A percentile compares a stretch with the other conserved stretches of the same genome.
Conservation (phyloP, 2,329 filamentous ascomycete species). For the Pestalotiopsis sp. region DNA sequence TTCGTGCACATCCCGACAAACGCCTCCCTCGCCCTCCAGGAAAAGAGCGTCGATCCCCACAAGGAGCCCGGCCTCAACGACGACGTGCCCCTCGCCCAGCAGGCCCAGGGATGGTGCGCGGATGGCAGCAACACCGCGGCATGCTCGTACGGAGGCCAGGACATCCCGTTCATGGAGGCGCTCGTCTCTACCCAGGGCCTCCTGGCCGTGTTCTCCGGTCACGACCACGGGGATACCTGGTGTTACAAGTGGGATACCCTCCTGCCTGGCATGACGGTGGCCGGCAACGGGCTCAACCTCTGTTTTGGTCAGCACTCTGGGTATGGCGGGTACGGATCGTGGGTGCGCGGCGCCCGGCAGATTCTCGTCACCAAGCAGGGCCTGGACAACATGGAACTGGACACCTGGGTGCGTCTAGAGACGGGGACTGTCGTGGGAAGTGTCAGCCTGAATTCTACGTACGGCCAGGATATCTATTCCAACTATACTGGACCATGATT, state of each 20-base stretch:
- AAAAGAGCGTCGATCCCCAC: slow-evolving; percentile 36
- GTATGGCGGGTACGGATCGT: slow-evolving; percentile 70
- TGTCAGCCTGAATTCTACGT: slow-evolving; percentile 61
- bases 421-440: slow-evolving; percentile 50
- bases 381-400: slow-evolving; percentile 41
- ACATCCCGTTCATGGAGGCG: slow-evolving; percentile 64
- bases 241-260: slow-evolving; percentile 49
- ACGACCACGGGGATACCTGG: slow-evolving; percentile 67
- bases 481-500: no score
- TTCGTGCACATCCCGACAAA: slow-evolving; percentile 52
- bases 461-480: slow-evolving; percentile 56
- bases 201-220: slow-evolving; percentile 62
- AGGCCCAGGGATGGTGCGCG: slow-evolving; percentile 45
- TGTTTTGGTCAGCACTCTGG: slow-evolving; percentile 69
- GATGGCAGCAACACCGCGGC: slow-evolving; percentile 38
- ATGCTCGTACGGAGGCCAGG: slow-evolving; percentile 50
- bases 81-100: slow-evolving; percentile 42
- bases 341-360: slow-evolving; percentile 62
- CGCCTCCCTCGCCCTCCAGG: slow-evolving; percentile 41
- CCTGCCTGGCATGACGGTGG: slow-evolving; percentile 29
- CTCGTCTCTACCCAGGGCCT: slow-evolving; percentile 56
- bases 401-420: slow-evolving; percentile 66
- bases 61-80: slow-evolving; percentile 47
- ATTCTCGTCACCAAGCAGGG: slow-evolving; percentile 47
- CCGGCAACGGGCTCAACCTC: slow-evolving; percentile 40